Conservation (phyloP, 805 yeast genomes). For the Sugiyamaella qingdaonensis region DNA sequence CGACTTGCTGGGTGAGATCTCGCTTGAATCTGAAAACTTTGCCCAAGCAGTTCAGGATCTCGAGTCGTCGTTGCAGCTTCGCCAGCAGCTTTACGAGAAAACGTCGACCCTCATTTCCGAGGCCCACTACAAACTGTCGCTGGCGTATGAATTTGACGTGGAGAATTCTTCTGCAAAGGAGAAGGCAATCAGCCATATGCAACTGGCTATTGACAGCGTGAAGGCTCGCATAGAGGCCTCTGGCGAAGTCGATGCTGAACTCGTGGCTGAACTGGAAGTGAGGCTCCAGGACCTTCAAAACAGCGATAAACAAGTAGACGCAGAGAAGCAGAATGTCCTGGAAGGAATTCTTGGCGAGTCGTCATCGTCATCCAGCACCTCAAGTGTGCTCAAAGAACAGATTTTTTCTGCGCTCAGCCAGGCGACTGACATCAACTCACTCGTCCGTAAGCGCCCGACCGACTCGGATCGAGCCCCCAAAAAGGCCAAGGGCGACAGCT, state of each 20-base stretch:
- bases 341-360: slow-evolving; percentile 22
- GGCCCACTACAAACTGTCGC: slow-evolving; percentile 72
- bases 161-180: slow-evolving; percentile 46
- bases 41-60: slow-evolving; percentile 72
- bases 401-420: slow-evolving; percentile 16
- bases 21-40: slow-evolving; percentile 86
- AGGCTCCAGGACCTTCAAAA: slow-evolving; percentile 26
- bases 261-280: slow-evolving; percentile 32
- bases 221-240: slow-evolving; percentile 37
- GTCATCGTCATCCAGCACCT: slow-evolving; percentile 4
- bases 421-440: slow-evolving; percentile 30
- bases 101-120: slow-evolving; percentile 63
- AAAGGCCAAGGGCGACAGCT: not conserved
- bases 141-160: slow-evolving; percentile 70
- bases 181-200: slow-evolving; percentile 52
- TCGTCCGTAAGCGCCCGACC: slow-evolving; percentile 23
- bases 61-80: slow-evolving; percentile 49
- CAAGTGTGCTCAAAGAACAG: slow-evolving; percentile 9
- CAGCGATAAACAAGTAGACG: slow-evolving; percentile 9
- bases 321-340: slow-evolving; percentile 15
- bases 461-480: not conserved
- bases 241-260: slow-evolving; percentile 37
- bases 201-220: slow-evolving; percentile 49
- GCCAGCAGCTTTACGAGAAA: slow-evolving; percentile 49
- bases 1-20: slow-evolving; percentile 82